phyloP scores from a whole-genome alignment of 345 rosid species.

The Arabidopsis thaliana region TAIR10.1 NC_003070.9:581001-581500 shows the following conservation, averaged over 20 bases:
- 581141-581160: constrained; percentile 78
- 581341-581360: neutral
- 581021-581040: neutral
- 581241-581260: neutral
- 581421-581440: neutral
- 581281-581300: constrained; percentile 96
- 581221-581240: neutral
- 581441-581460: neutral
- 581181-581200: constrained; percentile 63
- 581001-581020: neutral
- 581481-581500: constrained; percentile 62
- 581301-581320: constrained; percentile 91
- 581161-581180: constrained; percentile 84
- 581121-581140: constrained; percentile 66
- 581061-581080: neutral
- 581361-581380: neutral
- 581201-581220: neutral
- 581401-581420: neutral
- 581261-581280: constrained; percentile 55
- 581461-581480: neutral
- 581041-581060: neutral
- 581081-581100: constrained; percentile 49
- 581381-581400: neutral
- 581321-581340: neutral
- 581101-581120: constrained; percentile 35